Base-by-base conservation (phyloP, 2,329 filamentous ascomycete genomes). In the Cladosporium cucumerinum region DNA sequence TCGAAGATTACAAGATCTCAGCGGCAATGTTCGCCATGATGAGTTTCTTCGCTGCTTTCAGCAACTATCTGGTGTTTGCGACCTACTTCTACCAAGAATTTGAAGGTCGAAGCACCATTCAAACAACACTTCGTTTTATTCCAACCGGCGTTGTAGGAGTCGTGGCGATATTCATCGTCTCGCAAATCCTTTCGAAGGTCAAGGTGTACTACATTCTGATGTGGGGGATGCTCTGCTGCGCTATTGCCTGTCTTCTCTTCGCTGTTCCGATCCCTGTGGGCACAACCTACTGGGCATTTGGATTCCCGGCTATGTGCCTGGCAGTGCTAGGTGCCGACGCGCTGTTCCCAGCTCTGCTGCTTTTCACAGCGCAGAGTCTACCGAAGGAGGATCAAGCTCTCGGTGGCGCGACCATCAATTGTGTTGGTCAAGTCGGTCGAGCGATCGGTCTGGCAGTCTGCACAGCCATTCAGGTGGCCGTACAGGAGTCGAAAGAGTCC, bases 71-170 rank as follows among this genome's bases (percentile, higher is more conserved):
- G 46, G 80, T 91, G 66, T 89, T 84, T 70, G 84, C 87, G 1
- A 91, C 89, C 5, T 91, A 88, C 75, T 89, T 66, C 76, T 91
- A 86, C 75, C 89, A 91, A 74, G 83, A 88, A 68, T 90, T 85
- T 72, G 87, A 88, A 69, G 84, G 82, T 0, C 80, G 87, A 1
- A 82, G 81, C 0, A 80, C 87, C 0, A 78, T 90, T n/a, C 84
- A 89, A 68, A 90, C 88, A 0, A 89, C 87, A 14, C 73, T 91
- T 10, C 86, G 87, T 3, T 91, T 90, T 73, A 80, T 91, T 10
- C 88, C 89, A 0, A 88, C 85, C 0, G 88, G 88, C 11, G 79
- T 88, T 0, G 80, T 80, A 8, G 88, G 89, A 7, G 74, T 86
- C 5, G 68, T 86, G n/a, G 84, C 85, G 1, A 85, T 85, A 11